Base-by-base conservation (phyloP, 1,139 yeast species). In the Suhomyces maxii region DNA sequence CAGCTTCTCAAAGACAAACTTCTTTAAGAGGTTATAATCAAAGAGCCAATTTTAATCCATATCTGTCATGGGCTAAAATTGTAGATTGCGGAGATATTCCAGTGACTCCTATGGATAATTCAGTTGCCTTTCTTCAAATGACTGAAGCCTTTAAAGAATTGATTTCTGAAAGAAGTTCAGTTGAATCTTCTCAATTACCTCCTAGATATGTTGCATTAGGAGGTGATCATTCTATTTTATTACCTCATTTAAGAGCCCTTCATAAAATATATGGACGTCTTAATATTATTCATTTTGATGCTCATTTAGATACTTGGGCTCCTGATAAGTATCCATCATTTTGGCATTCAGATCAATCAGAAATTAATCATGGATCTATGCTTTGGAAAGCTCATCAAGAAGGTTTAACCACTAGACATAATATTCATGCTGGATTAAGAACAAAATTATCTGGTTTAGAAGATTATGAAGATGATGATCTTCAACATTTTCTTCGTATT, bases 21-120 rank as follows among this genome's bases (percentile, higher is more conserved):
- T 64, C 82, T 1, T 64, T 80, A 44, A 70, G 91, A 49, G 90
- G 89, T 1, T 86, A 79, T 67, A 86, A 86, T 58, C 79, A 78
- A 51, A 68, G 90, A 39, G 89, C 90, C 3, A 68, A 71, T 40
- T 67, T 77, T 50, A 84, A 85, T 53, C 90, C 90, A 1, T 86
- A 84, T 60, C 63, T 66, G 32, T 67, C 77, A 42, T 84, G 91
- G 89, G 90, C 91, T 23, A 75, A 67, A 41, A 67, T 86, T 13
- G 55, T 85, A 26, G 95, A 86, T 64, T 86, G 95, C 67, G 89
- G 89, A n/a, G 95, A 86, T 64, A 80, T 86, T 42, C 91, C 93
- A 1, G 82, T 85, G 13, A 76, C 89, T 1, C 93, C 93, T 12
- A 82, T 86, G 83, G 93, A 86, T 61, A 86, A 85, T 59, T 57